phyloP scores from a whole-genome alignment of 2,329 filamentous ascomycete genomes.

The Stachybotrys chartarum region DNA sequence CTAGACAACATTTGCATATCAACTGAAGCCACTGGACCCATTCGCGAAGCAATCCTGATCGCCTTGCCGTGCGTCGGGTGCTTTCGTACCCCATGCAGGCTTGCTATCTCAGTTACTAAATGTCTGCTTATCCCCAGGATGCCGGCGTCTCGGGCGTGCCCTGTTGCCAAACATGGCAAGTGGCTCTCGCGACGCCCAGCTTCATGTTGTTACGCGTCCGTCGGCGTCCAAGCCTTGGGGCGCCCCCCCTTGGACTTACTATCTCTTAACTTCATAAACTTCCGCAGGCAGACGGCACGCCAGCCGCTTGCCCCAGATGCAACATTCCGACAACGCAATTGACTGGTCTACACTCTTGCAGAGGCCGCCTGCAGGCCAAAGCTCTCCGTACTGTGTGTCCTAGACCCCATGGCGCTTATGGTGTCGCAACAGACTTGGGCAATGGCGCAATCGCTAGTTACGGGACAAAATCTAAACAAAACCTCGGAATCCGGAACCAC shows the following conservation, averaged over 20 bases:
- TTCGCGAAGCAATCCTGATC: too few relatives aligned
- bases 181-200: not conserved
- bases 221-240: not conserved
- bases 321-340: not conserved
- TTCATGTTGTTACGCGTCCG: not conserved
- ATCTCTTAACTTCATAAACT: not conserved
- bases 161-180: not conserved
- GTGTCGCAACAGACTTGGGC: not conserved
- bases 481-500: not conserved
- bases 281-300: not conserved
- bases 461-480: not conserved
- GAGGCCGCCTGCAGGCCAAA: not conserved
- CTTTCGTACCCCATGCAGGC: not conserved
- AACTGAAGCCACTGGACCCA: not conserved
- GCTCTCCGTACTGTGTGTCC: not conserved
- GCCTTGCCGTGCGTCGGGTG: too few relatives aligned
- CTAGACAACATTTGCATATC: not conserved
- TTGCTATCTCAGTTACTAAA: not conserved
- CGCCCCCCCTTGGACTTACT: not conserved
- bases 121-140: not conserved
- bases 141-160: not conserved
- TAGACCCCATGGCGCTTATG: not conserved
- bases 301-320: not conserved
- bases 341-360: not conserved
- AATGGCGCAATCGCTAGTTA: constrained; percentile 1